Base-by-base conservation (phyloP, 768 basidiomycete genomes). In the Boletus pseudopeckii region DNA sequence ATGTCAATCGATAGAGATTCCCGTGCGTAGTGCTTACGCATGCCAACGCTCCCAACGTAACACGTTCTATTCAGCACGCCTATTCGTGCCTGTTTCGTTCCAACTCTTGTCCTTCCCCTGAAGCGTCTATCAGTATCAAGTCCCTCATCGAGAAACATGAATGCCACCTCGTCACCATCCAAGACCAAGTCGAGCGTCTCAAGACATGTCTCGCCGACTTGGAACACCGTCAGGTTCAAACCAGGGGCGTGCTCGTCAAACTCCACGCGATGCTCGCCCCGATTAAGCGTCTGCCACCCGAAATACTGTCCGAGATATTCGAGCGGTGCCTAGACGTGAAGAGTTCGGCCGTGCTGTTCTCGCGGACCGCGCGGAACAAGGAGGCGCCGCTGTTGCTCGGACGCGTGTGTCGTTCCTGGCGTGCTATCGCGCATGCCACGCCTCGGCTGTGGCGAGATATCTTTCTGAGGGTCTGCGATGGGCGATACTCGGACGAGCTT, bases 381-480 rank as follows among this genome's bases (percentile, higher is more conserved):
- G 54, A 52, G 9, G 63, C 64, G 0, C 71, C 69, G 1, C n/a
- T 72, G 30, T 33, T 69, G 2, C 64, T 72, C 6, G 66, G 64
- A 4, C 66, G 66, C 0, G 64, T 72, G 18, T 71, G 70, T 41
- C 61, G 62, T 45, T 20, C 55, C 0, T 72, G 71, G 69, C 62
- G 69, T 8, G 53, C 49, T 9, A 50, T 70, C 3, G 52, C 58
- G 1, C 55, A 59, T 3, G 49, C 61, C 13, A 71, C 71, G 1
- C 70, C 70, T 20, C 48, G 49, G 15, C 46, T 71, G 1, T 71
- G 70, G 70, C 56, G 43, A 10, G 55, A 63, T 44, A 32, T 66
- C 22, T 45, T 49, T 24, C 15, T 67, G 9, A 58, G 59, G 34
- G 52, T 68, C 15, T 63, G 64, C 20, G 58, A 66, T 1, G 54